Evolutionary conservation across 805 yeast genomes (phyloP), one percentile per base, ranked within the genome.

Genomic region (Yarrowia yakushimensis): DNA sequence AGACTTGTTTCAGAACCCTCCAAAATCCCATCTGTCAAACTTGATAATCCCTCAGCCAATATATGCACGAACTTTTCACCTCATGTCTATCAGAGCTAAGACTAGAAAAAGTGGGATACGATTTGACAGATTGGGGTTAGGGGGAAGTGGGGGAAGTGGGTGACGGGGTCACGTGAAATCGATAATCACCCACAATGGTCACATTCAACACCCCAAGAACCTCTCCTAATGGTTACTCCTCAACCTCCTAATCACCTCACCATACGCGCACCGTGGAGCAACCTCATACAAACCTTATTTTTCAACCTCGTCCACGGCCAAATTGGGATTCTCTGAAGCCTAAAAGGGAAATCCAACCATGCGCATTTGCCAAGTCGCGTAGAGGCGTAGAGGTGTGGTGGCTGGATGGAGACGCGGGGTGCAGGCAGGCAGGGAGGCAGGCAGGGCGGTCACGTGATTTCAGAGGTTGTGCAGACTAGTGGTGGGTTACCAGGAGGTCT

Each of bases 31-130:
- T 17, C 7, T 17, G 7, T 15, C 17, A 15, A 31, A 13, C 17
- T 13, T 20, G 54, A 13, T 43, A 43, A 25, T 43, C 48, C 33
- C 48, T 43, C 48, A 43, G 33, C 45, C 48, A 43, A 43, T 43
- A 43, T 43, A 43, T 43, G 48, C 48, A 43, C 48, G 30, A 6
- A 43, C 15, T 43, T 43, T 43, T 43, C 33, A 23, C 33, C 28
- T 5, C 45, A 23, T 30, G 45, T 30, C 30, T 23, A 15, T 22
- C n/a, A n/a, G n/a, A n/a, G n/a, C n/a, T n/a, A 36, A 18, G 18
- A 18, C 18, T 3, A 20, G 20, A 18, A 37, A 37, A 20, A 10
- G 2, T 11, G 15, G n/a, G n/a, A n/a, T n/a, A n/a, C n/a, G n/a
- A n/a, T n/a, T n/a, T n/a, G n/a, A n/a, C n/a, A n/a, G n/a, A n/a